Base-by-base conservation (phyloP, 441 rosid species). In the Arabidopsis lyrata region DNA sequence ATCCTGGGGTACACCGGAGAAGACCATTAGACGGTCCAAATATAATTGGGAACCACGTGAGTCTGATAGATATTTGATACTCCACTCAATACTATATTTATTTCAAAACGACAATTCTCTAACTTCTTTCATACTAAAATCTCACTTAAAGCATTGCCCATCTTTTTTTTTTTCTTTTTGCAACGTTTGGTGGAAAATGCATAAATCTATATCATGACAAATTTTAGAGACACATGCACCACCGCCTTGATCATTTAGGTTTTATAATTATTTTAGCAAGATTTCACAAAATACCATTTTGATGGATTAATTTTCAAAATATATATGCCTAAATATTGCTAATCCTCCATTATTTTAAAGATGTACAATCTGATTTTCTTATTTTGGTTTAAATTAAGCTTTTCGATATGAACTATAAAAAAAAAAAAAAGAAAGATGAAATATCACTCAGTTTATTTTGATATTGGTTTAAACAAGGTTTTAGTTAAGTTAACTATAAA, bases 21-120 rank as follows among this genome's bases (percentile, higher is more conserved):
- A 66, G 70, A 77, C 60, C 44, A 44, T 42, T 34, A 54, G 68
- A 72, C 57, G 74, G 81, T 72, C 70, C 77, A 66, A 35, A 60
- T 61, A 67, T 61, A 63, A 77, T 67, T 77, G 66, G 66, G 69
- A 72, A 72, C 57, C 81, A 77, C 81, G 77, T 77, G 81, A 77
- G 57, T 53, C 65, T 72, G 63, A 36, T 65, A 71, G 63, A 77
- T 72, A 48, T 77, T 77, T 66, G 73, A 61, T 72, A 71, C 77
- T 77, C 77, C 58, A 59, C 69, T 72, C 68, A 67, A 61, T 77
- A 66, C 66, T 53, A 61, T 71, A 64, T 77, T 70, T 54, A 66
- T 72, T 72, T 53, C 77, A 22, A 72, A 72, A 66, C 53, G 66
- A 72, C 77, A 77, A 72, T 47, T 72, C 48, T 60, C 34, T 62